phyloP scores from a whole-genome alignment of 179 eudicot species.

The Pouteria campechiana region DNA sequence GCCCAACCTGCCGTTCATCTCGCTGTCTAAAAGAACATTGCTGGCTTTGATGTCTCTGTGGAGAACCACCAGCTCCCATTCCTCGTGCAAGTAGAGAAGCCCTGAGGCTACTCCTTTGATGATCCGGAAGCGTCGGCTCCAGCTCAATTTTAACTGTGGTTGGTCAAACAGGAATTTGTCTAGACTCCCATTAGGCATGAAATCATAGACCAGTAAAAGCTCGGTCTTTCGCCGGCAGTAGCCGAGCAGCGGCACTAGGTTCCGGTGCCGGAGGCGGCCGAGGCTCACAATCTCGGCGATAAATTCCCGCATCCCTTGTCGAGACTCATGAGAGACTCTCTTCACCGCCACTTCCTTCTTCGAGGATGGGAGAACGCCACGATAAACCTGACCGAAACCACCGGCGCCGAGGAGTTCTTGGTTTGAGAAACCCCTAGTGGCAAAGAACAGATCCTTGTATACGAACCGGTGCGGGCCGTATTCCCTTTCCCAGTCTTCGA shows the following conservation, averaged over 20 bases:
- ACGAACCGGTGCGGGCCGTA: slow-evolving; percentile 4
- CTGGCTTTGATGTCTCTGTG: slow-evolving; percentile 6
- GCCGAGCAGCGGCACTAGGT: slow-evolving; percentile 8
- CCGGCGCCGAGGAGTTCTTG: slow-evolving; percentile 2
- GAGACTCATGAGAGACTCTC: not conserved
- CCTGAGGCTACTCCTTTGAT: slow-evolving; percentile 6
- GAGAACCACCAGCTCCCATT: slow-evolving; percentile 6
- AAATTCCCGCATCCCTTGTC: slow-evolving; percentile 6
- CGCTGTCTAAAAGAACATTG: slow-evolving; percentile 5
- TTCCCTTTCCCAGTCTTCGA: slow-evolving; percentile 6
- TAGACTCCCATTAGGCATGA: slow-evolving; percentile 8
- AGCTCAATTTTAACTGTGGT: not conserved
- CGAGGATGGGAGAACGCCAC: slow-evolving; percentile 1
- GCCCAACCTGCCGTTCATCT: slow-evolving; percentile 5
- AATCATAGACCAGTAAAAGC: slow-evolving; percentile 6
- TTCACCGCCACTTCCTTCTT: slow-evolving; percentile 1
- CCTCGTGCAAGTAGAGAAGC: slow-evolving; percentile 6
- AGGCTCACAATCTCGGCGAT: slow-evolving; percentile 6
- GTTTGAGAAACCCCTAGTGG: slow-evolving; percentile 5
- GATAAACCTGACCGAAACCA: slow-evolving; percentile 4
- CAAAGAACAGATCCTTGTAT: slow-evolving; percentile 1
- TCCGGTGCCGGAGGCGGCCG: slow-evolving; percentile 6
- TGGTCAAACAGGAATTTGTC: not conserved
- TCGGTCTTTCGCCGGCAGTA: slow-evolving; percentile 5
- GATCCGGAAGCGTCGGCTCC: slow-evolving; percentile 4